These are phyloP conservation scores for Myriosclerotinia curreyana DNA, from an alignment of 2,329 filamentous ascomycete species.

Conservation along the genomic window DNA sequence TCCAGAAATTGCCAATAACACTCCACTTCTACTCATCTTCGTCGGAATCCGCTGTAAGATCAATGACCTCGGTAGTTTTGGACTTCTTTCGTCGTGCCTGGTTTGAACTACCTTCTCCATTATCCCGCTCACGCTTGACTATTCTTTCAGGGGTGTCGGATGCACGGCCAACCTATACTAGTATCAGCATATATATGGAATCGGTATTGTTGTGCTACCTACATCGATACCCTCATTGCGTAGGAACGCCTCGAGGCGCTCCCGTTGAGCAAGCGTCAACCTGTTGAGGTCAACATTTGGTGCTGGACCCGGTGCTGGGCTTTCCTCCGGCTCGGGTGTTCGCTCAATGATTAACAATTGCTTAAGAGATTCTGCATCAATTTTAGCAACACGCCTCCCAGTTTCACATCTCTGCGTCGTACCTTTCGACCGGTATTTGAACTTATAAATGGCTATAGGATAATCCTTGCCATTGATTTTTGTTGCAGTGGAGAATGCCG, in stretches of 20 bases:
- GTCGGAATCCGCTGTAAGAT: conserved; percentile 13
- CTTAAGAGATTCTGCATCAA: conserved; percentile 14
- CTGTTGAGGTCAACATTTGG: not conserved
- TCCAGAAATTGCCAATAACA: not conserved
- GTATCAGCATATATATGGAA: not conserved
- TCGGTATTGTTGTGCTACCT: not conserved
- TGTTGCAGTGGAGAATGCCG: accelerated
- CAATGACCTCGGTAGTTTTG: not conserved
- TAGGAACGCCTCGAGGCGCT: conserved; percentile 13
- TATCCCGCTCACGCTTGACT: conserved; percentile 12
- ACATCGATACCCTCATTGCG: conserved; percentile 13
- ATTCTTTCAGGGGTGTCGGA: conserved; percentile 4
- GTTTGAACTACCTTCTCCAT: not conserved
- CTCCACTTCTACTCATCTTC: not conserved
- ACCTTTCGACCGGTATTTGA: conserved; percentile 18
- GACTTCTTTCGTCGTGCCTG: not conserved
- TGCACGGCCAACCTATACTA: not conserved
- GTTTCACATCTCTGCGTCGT: not conserved
- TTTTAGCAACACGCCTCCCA: not conserved
- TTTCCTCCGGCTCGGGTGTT: conserved; percentile 9
- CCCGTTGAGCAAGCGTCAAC: not conserved
- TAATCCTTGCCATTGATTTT: not conserved
- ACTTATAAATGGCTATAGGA: conserved; percentile 18
- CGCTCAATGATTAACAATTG: conserved; percentile 18
- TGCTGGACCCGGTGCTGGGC: not conserved